Evolutionary conservation across 208 protist species (phyloP).

Genomic region (Acanthamoeba triangularis): DNA sequence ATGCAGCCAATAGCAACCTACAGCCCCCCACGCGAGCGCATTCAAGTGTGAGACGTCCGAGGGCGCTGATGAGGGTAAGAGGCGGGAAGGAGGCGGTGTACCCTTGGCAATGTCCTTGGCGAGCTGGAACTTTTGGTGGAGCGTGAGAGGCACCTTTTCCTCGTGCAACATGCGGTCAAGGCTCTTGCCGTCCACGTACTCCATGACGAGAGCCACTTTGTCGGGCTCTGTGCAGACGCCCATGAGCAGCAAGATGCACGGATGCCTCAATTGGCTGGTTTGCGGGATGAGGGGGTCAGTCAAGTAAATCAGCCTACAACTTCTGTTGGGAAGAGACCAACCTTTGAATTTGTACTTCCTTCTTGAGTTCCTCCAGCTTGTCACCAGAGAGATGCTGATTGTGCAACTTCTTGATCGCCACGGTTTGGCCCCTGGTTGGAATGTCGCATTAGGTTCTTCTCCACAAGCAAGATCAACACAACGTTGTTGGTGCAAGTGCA

Average conservation of each 20-base stretch:
- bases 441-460: too few species aligned
- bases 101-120: constrained; percentile 63
- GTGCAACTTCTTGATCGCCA: constrained; percentile 64
- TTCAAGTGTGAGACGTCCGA: neutral
- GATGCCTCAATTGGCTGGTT: constrained; percentile 50
- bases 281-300: neutral
- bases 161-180: constrained; percentile 46
- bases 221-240: constrained; percentile 64
- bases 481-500: too few species aligned
- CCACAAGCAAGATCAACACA: too few species aligned
- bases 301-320: neutral
- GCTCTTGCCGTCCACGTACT: constrained; percentile 68
- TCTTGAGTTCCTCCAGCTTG: constrained; percentile 63
- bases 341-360: constrained; percentile 66
- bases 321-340: neutral
- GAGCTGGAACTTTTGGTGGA: constrained; percentile 33
- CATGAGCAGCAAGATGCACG: constrained; percentile 73
- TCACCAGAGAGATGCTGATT: constrained; percentile 37
- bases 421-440: constrained; percentile 1
- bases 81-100: neutral
- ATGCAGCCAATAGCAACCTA: constrained; percentile 65
- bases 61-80: neutral
- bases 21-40: neutral
- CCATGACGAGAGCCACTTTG: constrained; percentile 59
- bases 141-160: constrained; percentile 29